Evolutionary conservation across 2,329 filamentous ascomycete species (phyloP), one percentile per base, ranked within the genome.

Genomic region (Botrytis pseudocinerea): DNA sequence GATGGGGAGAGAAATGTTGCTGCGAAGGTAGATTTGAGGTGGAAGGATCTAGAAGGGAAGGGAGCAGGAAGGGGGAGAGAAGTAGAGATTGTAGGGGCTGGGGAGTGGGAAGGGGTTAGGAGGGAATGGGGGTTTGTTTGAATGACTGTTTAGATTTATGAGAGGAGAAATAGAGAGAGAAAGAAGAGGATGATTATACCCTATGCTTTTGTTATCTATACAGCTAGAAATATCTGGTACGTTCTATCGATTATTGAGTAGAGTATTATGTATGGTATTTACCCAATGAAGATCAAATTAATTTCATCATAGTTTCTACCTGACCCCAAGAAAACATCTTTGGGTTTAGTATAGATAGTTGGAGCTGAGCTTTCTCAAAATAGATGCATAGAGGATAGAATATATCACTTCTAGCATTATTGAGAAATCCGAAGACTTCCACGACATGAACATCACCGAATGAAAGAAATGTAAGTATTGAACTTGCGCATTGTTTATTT

Each of bases 41-140:
- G 81, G 25, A 78, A 78, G 4, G 77, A 78, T 1, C 72, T 78
- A 60, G 77, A 80, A 60, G 73, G 42, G 16, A 80, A 79, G 69
- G 78, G 76, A 22, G 72, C 76, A 2, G 70, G 74, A 16, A 65
- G 44, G 14, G 78, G 78, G 6, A 75, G 75, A 22, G 76, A 79
- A 59, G 77, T 80, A 2, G 76, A 79, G 72, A 81, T 81, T 75
- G 77, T 79, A 32, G 75, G 78, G 51, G 75, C 77, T 2, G 78
- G 78, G 51, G 77, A 78, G 1, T 82, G 79, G 74, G 80, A 81
- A 38, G 77, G 75, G 10, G 79, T 81, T 44, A 79, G 76, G 62
- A 77, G 73, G 16, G 74, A 74, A 35, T 76, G 80, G 70, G 80
- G 80, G 51, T 79, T 81, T 77, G 77, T 80, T 63, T 81, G 73